phyloP scores from a whole-genome alignment of 2,329 filamentous ascomycete species.

The Ceratocystis papillata region DNA sequence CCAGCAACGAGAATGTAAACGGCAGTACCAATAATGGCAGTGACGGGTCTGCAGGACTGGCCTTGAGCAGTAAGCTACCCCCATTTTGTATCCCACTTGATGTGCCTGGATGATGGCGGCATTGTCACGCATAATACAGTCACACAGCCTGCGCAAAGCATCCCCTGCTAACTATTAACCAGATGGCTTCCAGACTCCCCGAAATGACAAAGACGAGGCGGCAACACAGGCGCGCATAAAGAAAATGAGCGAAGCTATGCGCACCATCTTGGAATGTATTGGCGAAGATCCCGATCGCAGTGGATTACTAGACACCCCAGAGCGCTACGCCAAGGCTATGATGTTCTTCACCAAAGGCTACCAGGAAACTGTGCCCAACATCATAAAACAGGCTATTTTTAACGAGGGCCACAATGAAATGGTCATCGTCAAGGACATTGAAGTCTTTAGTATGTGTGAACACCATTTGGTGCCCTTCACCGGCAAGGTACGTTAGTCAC shows the following conservation, averaged over 20 bases:
- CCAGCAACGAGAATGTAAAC: neutral
- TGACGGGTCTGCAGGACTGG: neutral
- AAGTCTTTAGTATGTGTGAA: conserved; percentile 88
- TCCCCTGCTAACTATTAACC: neutral
- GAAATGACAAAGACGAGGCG: conserved; percentile 22
- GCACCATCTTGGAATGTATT: conserved; percentile 57
- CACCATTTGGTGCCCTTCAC: conserved; percentile 95
- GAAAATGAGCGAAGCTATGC: conserved; percentile 51
- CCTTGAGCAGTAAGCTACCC: conserved; percentile 4
- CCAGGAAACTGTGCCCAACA: conserved; percentile 81
- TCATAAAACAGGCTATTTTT: conserved; percentile 90
- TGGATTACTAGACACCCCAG: conserved; percentile 57
- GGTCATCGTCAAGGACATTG: conserved; percentile 96
- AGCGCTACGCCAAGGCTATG: conserved; percentile 88
- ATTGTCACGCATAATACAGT: neutral
- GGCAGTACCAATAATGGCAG: conserved; percentile 13
- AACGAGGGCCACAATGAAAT: conserved; percentile 94
- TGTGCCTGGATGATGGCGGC: neutral
- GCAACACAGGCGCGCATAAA: conserved; percentile 37
- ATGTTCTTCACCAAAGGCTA: conserved; percentile 95
- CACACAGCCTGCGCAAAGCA: neutral
- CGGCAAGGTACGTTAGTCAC: conserved; percentile 57
- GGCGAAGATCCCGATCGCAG: conserved; percentile 58
- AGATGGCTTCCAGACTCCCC: conserved; percentile 15
- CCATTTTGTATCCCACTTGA: neutral